Evolutionary conservation across 768 basidiomycete species (phyloP).

Genomic region (Naganishia vishniacii): DNA sequence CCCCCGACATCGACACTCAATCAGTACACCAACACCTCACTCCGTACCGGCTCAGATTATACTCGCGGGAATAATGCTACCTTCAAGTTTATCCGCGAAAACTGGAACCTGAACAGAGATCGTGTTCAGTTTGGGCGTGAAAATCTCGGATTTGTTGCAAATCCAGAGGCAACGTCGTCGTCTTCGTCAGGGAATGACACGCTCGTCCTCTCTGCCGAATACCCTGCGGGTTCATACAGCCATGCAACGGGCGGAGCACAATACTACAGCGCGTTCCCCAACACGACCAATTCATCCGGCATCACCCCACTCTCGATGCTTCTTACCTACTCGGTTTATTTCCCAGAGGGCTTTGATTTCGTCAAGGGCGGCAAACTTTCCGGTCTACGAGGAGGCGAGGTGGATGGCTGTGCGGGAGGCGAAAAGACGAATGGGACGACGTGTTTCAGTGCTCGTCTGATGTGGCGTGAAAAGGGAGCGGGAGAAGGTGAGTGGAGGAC

Average conservation of each 20-base stretch:
- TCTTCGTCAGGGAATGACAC: neutral
- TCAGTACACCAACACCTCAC: neutral
- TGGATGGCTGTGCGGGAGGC: constrained; percentile 44
- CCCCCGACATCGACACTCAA: constrained; percentile 1
- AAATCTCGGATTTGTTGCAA: constrained; percentile 11
- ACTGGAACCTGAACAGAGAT: constrained; percentile 18
- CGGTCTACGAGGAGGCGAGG: constrained; percentile 58
- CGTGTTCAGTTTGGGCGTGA: constrained; percentile 17
- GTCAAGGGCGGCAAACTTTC: constrained; percentile 79
- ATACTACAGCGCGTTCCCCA: constrained; percentile 17
- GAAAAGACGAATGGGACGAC: constrained; percentile 55
- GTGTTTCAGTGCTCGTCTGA: constrained; percentile 78
- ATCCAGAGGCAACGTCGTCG: neutral
- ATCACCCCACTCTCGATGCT: neutral
- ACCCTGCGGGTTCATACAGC: constrained; percentile 53
- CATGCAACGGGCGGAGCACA: constrained; percentile 41
- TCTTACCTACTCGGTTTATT: constrained; percentile 64
- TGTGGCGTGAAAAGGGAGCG: constrained; percentile 60
- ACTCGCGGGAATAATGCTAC: constrained; percentile 19
- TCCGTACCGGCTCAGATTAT: neutral
- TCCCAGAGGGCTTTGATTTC: constrained; percentile 68
- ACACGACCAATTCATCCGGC: neutral
- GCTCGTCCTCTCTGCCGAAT: constrained; percentile 16
- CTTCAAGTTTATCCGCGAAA: constrained; percentile 12
- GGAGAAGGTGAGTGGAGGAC: constrained; percentile 55